Conservation (phyloP, 768 basidiomycete genomes). For the Suillus sp. region DNA sequence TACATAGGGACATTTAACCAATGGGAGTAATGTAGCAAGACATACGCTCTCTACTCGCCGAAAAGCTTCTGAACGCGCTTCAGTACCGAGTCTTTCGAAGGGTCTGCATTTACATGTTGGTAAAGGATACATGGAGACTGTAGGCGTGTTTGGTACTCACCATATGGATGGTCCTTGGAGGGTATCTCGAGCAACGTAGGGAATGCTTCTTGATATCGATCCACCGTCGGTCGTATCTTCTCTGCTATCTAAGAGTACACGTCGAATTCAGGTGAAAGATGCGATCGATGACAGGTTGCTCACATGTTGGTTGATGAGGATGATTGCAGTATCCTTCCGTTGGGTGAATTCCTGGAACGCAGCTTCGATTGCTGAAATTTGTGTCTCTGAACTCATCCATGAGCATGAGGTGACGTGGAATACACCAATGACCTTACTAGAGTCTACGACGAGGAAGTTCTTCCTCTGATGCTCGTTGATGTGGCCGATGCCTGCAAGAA, state of each 20-base stretch:
- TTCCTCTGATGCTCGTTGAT: conserved; percentile 89
- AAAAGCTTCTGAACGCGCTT: conserved; percentile 97
- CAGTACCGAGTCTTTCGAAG: conserved; percentile 91
- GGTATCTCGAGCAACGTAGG: conserved; percentile 97
- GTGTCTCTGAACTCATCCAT: conserved; percentile 66
- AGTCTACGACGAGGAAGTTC: conserved; percentile 95
- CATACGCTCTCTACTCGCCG: conserved; percentile 66
- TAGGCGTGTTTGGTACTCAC: conserved; percentile 45
- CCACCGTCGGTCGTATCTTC: conserved; percentile 93
- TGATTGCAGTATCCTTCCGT: conserved; percentile 92
- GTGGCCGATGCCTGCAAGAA: conserved; percentile 94
- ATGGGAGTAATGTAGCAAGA: conserved; percentile 8
- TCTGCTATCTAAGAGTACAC: conserved; percentile 76
- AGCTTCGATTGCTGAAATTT: conserved; percentile 85
- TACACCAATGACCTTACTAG: conserved; percentile 60
- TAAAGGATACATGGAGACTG: conserved; percentile 6
- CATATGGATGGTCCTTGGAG: conserved; percentile 97
- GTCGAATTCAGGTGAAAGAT: conserved; percentile 9
- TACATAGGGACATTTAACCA: conserved; percentile 23
- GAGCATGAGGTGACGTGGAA: conserved; percentile 8
- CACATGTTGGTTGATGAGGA: conserved; percentile 98
- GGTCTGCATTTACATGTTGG: conserved; percentile 56
- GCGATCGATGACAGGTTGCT: conserved; percentile 31
- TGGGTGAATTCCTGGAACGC: conserved; percentile 95
- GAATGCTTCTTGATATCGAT: conserved; percentile 94